Conservation (phyloP, 192 early-diverging fungal genomes). For the Coemansia sp. region DNA sequence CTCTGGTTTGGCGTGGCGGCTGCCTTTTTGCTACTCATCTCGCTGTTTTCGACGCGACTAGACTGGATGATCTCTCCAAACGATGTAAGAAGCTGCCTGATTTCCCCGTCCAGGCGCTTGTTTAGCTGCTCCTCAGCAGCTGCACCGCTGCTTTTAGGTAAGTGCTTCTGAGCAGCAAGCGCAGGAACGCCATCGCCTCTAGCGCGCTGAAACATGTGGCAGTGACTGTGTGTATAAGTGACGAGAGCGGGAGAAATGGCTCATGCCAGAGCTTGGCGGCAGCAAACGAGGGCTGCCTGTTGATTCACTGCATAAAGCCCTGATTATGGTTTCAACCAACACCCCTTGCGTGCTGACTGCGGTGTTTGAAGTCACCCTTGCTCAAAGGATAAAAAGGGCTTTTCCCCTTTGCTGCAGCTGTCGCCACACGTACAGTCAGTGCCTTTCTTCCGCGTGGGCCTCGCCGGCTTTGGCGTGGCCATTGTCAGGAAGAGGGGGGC, state of each 20-base stretch:
- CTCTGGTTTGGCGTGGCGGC: conserved; percentile 9
- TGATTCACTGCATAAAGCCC: too few relatives aligned
- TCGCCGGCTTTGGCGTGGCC: background rate
- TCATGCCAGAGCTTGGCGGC: background rate
- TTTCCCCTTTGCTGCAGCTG: too few relatives aligned
- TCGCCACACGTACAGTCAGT: background rate
- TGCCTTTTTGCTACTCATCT: conserved; percentile 12
- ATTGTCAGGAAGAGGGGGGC: background rate
- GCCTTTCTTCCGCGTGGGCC: background rate
- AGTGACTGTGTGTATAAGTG: background rate
- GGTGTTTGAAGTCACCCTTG: background rate
- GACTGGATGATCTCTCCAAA: conserved; percentile 55
- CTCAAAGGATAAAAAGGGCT: background rate
- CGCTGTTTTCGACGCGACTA: conserved; percentile 45
- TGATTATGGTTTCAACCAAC: background rate
- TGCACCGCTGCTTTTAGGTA: conserved; percentile 32
- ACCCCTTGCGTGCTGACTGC: background rate
- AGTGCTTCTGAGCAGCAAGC: conserved; percentile 33
- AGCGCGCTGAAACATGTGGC: conserved; percentile 40
- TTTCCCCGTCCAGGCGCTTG: conserved; percentile 41
- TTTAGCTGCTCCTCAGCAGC: conserved; percentile 47
- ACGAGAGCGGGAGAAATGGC: background rate
- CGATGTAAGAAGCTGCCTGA: conserved; percentile 52
- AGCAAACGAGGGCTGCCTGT: background rate
- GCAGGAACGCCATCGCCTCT: conserved; percentile 32